Evolutionary conservation across 2,329 filamentous ascomycete genomes (phyloP).

Genomic region (Cladophialophora yegresii): DNA sequence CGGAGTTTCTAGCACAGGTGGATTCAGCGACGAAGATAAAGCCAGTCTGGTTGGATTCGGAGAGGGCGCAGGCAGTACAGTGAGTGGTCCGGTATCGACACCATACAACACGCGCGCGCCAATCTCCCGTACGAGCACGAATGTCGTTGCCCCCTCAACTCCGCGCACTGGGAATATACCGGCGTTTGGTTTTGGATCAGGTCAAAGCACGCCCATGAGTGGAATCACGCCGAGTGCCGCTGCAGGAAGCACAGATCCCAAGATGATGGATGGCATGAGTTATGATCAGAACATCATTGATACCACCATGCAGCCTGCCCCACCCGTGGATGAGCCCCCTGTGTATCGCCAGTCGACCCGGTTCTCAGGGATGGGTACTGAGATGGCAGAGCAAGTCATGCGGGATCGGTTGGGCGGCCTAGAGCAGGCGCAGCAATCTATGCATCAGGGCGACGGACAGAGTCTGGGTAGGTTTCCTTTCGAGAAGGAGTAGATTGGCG

Average conservation of each 20-base stretch:
- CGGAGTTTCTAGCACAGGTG: constrained; percentile 66
- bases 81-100: constrained; percentile 73
- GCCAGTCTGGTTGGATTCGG: constrained; percentile 88
- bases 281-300: constrained; percentile 65
- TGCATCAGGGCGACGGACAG: constrained; percentile 26
- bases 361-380: constrained; percentile 42
- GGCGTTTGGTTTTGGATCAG: constrained; percentile 28
- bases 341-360: constrained; percentile 28
- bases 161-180: constrained; percentile 29
- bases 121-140: constrained; percentile 42
- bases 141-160: constrained; percentile 43
- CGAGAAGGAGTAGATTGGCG: constrained; percentile 31
- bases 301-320: constrained; percentile 62
- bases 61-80: constrained; percentile 83
- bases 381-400: constrained; percentile 67
- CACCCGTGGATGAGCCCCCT: constrained; percentile 48
- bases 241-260: constrained; percentile 56
- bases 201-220: constrained; percentile 47
- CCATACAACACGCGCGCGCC: constrained; percentile 48
- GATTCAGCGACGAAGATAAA: constrained; percentile 81
- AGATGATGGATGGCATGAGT: constrained; percentile 68
- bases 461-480: constrained; percentile 36
- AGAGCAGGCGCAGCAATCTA: constrained; percentile 41
- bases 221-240: constrained; percentile 48
- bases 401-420: constrained; percentile 60